Base-by-base conservation (phyloP, 495 filamentous ascomycete species). In the Aspergillus sparsus region DNA sequence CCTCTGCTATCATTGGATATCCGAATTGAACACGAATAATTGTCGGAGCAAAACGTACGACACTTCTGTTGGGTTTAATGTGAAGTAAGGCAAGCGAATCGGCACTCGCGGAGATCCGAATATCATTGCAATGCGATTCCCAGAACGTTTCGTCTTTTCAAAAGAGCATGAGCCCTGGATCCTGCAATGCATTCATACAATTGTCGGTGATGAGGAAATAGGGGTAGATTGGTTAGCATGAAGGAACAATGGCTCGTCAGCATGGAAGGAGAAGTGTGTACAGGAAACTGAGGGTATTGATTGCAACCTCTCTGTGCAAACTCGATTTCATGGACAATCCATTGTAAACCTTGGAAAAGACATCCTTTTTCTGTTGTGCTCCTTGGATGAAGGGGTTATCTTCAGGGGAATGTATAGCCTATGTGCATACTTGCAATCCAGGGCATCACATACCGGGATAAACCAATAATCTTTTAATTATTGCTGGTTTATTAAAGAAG, bases 341-440 rank as follows among this genome's bases (percentile, higher is more conserved):
- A 27, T 51, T 42, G 49, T 61, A 33, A 33, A 49, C 42, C 13
- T 35, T 18, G 52, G 52, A 47, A 62, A 52, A 34, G 57, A 46
- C 8, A 35, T 16, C 16, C 52, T 44, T 53, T 36, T 60, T 60
- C 32, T 53, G 37, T 63, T 37, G 6, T 46, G 31, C 37, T 46
- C 39, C 27, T 37, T 53, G 52, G 49, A 59, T 45, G 15, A 64
- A 67, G 59, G 65, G 65, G 62, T n/a, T 49, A 41, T 36, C 32
- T 15, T 36, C 13, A 15, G 13, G 32, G 51, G 52, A 60, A 61
- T 63, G 62, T 57, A 49, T 61, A 49, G 46, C 33, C 45, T 41
- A 33, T 49, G 55, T 56, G 54, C 67, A 66, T 66, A 58, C 54
- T 60, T 60, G 18, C 6, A 42, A 33, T 62, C 61, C 46, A 51